Base-by-base conservation (phyloP, 164 flowering plant species). In the Annona cherimola region DNA sequence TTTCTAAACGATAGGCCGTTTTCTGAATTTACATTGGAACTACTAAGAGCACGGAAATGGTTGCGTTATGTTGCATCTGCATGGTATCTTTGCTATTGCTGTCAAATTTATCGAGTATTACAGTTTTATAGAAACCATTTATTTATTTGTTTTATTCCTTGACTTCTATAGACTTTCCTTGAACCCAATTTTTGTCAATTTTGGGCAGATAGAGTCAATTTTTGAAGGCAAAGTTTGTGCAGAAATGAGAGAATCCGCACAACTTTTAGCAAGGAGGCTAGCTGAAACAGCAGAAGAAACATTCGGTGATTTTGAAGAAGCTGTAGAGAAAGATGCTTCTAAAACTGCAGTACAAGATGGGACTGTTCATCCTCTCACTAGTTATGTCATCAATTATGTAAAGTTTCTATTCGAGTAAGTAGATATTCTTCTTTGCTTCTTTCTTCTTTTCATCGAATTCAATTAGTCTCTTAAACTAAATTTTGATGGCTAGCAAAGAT, bases 321-420 rank as follows among this genome's bases (percentile, higher is more conserved):
- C 96, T 0, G 97, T 92, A 72, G 97, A 92, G 72, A 94, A 92
- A 71, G 98, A 94, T 86, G 95, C 96, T 12, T 92, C 97, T 45
- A 94, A 87, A 81, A 91, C 98, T 69, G 84, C 98, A 35, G 96
- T 92, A 71, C 80, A 84, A 19, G 99, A 95, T 87, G 99, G 99
- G 74, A 95, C 99, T 69, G 98, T 95, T 61, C 99, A 93, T 86
- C 98, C 99, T 46, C 80, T 95, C 80, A 95, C 99, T 35, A 92
- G 98, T 87, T 94, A 94, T 81, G 99, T 94, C 69, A 89, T 94
- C 65, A 92, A 92, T 69, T 94, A 94, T 42, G 93, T 94, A 67
- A 94, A 92, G 76, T 94, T 92, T 76, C 76, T 95, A 40, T 91
- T 93, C 66, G 99, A 95, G 98, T 94, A 88, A 89, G 99, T 74